A percentile compares a stretch with the other conserved stretches of the same genome.
Evolutionary conservation across 805 yeast genomes (phyloP).

Genomic region (Martiniozyma abietophila): DNA sequence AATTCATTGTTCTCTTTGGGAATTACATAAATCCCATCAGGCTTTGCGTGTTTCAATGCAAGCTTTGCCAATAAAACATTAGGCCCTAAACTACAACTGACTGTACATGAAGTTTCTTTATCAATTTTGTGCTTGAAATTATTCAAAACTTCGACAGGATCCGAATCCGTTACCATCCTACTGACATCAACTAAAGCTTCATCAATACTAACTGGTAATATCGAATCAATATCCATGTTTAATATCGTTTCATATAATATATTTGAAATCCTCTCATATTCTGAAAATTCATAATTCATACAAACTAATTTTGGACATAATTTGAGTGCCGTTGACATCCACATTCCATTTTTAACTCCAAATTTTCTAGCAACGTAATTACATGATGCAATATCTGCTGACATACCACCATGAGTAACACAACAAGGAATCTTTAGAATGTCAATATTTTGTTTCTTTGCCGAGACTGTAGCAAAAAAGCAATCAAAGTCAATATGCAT

Average conservation of each 20-base stretch:
- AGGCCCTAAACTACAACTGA: slow-evolving; percentile 70
- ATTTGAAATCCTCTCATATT: slow-evolving; percentile 58
- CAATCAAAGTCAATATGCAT: slow-evolving; percentile 91
- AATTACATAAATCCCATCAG: slow-evolving; percentile 50
- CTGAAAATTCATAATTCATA: slow-evolving; percentile 64
- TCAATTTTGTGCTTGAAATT: slow-evolving; percentile 34
- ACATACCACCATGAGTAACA: slow-evolving; percentile 51
- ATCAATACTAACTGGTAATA: slow-evolving; percentile 84
- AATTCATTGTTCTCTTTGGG: slow-evolving; percentile 16
- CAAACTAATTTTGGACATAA: slow-evolving; percentile 54
- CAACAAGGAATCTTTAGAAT: slow-evolving; percentile 43
- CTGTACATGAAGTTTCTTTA: slow-evolving; percentile 46
- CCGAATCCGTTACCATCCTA: slow-evolving; percentile 10
- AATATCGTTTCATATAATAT: slow-evolving; percentile 54
- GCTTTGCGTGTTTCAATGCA: slow-evolving; percentile 68
- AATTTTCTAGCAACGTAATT: slow-evolving; percentile 75
- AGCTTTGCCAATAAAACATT: slow-evolving; percentile 74
- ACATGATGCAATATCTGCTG: slow-evolving; percentile 85
- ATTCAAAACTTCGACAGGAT: slow-evolving; percentile 23
- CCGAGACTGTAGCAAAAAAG: slow-evolving; percentile 83
- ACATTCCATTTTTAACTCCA: slow-evolving; percentile 86
- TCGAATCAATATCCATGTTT: slow-evolving; percentile 34
- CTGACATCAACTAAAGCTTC: slow-evolving; percentile 75
- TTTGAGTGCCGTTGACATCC: slow-evolving; percentile 60
- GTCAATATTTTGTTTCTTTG: slow-evolving; percentile 38